Evolutionary conservation across 2,329 filamentous ascomycete species (phyloP).

Genomic region (Geosmithia morbida): DNA sequence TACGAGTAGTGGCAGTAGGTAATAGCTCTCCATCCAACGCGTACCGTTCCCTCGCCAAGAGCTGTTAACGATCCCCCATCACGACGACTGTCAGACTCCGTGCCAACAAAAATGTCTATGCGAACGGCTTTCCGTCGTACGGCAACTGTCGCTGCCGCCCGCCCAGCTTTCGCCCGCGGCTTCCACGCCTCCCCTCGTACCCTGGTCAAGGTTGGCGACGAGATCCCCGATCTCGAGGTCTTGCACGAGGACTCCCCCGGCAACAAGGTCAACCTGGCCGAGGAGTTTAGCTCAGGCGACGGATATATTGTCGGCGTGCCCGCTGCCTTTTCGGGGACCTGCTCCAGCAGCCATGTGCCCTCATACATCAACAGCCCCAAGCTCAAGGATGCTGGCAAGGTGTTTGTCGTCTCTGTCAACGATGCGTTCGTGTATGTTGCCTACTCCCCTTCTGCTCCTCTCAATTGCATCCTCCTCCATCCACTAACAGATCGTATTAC

Average conservation of each 20-base stretch:
- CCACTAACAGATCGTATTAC: too few relatives aligned
- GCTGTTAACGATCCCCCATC: not conserved
- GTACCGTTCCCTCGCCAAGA: too few relatives aligned
- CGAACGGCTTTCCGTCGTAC: constrained; percentile 18
- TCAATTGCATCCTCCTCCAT: constrained; percentile 4
- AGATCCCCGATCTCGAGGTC: constrained; percentile 61
- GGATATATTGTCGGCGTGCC: constrained; percentile 78
- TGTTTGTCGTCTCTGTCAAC: constrained; percentile 87
- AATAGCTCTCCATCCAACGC: too few relatives aligned
- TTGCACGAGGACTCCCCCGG: constrained; percentile 77
- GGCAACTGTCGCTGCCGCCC: constrained; percentile 13
- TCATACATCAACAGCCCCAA: constrained; percentile 71
- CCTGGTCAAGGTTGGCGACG: constrained; percentile 64
- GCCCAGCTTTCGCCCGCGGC: constrained; percentile 12
- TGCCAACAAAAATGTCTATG: constrained; percentile 16
- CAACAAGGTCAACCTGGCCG: constrained; percentile 77
- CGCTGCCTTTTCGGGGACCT: constrained; percentile 53
- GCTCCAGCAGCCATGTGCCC: constrained; percentile 58
- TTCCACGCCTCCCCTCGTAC: constrained; percentile 53
- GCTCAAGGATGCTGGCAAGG: constrained; percentile 65
- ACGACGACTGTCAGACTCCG: not conserved
- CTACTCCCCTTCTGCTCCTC: not conserved
- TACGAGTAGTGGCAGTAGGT: too few relatives aligned
- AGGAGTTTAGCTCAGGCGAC: constrained; percentile 57
- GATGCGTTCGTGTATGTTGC: constrained; percentile 75